These are phyloP conservation scores for Punica granatum DNA, from an alignment of 345 rosid species.

Conservation along the genomic window DNA sequence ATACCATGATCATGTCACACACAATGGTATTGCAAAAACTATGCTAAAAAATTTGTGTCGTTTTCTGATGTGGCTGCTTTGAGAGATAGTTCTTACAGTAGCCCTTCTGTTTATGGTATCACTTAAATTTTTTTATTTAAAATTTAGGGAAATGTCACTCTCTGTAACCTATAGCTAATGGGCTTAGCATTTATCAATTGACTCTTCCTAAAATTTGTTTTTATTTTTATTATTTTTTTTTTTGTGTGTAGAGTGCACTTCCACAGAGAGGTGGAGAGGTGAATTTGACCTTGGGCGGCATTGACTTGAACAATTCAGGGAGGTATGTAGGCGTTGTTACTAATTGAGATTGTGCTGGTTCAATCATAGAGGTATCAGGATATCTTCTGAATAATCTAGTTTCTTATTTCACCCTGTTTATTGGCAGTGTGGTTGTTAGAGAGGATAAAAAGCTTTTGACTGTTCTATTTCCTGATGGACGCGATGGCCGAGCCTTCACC, in stretches of 20 bases:
- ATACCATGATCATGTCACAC: neutral
- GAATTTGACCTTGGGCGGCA: constrained; percentile 90
- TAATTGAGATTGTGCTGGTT: neutral
- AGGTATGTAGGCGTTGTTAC: constrained; percentile 38
- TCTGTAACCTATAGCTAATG: neutral
- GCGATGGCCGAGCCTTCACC: constrained; percentile 98
- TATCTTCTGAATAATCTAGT: constrained; percentile 11
- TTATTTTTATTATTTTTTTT: constrained; percentile 11
- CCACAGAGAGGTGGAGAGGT: constrained; percentile 97
- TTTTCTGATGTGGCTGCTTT: neutral
- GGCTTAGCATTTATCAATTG: neutral
- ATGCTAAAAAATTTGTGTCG: neutral
- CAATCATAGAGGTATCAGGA: neutral
- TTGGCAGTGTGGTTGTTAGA: constrained; percentile 89
- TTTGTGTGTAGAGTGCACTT: constrained; percentile 76
- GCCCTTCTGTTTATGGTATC: neutral
- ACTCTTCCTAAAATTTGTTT: neutral
- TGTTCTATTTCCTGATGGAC: constrained; percentile 97
- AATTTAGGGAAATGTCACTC: neutral
- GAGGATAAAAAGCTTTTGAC: constrained; percentile 93
- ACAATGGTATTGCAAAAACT: neutral
- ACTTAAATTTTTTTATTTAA: neutral
- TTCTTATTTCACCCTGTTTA: constrained; percentile 15
- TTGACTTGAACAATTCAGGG: constrained; percentile 94
- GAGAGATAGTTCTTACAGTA: neutral